Evolutionary conservation across 2,329 filamentous ascomycete genomes (phyloP), one percentile per base, ranked within the genome.

Genomic region (Penicillium glabrum): DNA sequence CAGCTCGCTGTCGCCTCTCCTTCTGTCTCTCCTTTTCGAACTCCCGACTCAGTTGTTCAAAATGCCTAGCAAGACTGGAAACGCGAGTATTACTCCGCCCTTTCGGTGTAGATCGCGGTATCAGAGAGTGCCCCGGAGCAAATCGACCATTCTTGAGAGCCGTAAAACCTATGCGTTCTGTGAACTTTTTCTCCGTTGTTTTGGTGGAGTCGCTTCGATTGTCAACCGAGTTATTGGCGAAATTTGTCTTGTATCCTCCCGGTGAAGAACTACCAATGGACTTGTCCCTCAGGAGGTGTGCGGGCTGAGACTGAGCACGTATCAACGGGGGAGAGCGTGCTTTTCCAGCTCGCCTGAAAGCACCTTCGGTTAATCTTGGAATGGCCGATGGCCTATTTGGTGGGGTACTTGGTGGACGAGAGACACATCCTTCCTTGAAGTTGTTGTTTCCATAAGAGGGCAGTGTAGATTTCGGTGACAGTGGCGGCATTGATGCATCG

Each of bases 21-120:
- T 90, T 88, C 64, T 96, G 85, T 45, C 95, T 86, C 75, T 99
- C 93, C 67, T 93, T 96, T 70, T 97, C 92, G 64, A 99, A 99
- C 69, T 99, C 96, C 24, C 93, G 88, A 66, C 92, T 97, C 55
- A 99, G 82, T 72, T 98, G 93, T 74, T 99, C 96, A 70, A 99
- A 98, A 72, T 98, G 95, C 65, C 91, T 91, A 19, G 95, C 91
- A 49, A 99, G 81, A n/a, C 88, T 92, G 9, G 92, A 96, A 2
- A 99, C 95, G 67, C 89, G 90, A 3, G 90, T 86, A 51, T 88
- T 83, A 62, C 86, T 88, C 64, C 83, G 87, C 69, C 87, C 90
- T 49, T 72, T 69, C 50, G 89, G 86, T 27, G 96, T 86, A 26
- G 95, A 95, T 31, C 95, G 86, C 27, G 93, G 93, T 58, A 99